These are phyloP conservation scores for Pythium angustatum DNA, from an alignment of 352 stramenopile species.

Conservation along the genomic window DNA sequence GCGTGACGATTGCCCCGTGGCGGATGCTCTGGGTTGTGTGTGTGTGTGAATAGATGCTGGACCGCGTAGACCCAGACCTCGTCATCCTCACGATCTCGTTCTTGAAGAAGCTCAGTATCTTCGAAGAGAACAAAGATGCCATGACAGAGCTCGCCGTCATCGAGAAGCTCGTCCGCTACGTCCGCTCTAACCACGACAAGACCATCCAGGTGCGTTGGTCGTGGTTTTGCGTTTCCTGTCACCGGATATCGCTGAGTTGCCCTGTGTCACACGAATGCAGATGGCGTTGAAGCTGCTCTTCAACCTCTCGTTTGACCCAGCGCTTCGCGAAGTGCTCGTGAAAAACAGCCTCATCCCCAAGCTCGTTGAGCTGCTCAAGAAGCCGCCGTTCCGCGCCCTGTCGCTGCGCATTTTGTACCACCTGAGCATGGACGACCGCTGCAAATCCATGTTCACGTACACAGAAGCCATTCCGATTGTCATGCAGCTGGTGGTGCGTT, in stretches of 20 bases:
- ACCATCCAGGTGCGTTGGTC: constrained; percentile 52
- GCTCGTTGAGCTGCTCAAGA: constrained; percentile 93
- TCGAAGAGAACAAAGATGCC: constrained; percentile 94
- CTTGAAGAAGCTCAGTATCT: constrained; percentile 94
- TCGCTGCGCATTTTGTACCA: constrained; percentile 94
- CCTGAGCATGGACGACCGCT: constrained; percentile 93
- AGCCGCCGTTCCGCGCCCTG: constrained; percentile 85
- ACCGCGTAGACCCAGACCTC: constrained; percentile 85
- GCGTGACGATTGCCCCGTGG: too few species aligned
- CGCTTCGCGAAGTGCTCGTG: constrained; percentile 83
- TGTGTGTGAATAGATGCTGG: constrained; percentile 62
- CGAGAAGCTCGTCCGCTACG: constrained; percentile 77
- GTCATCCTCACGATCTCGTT: constrained; percentile 91
- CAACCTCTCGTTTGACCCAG: constrained; percentile 94
- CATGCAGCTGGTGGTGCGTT: constrained; percentile 87
- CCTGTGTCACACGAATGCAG: constrained; percentile 10
- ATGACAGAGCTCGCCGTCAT: constrained; percentile 86
- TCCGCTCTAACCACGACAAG: constrained; percentile 85
- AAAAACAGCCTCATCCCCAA: constrained; percentile 90
- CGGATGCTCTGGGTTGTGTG: not conserved
- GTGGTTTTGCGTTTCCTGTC: not conserved
- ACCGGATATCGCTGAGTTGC: constrained; percentile 21
- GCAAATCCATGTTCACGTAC: constrained; percentile 95
- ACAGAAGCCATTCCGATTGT: constrained; percentile 94
- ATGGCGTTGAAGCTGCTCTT: constrained; percentile 90